A percentile compares a stretch with the other conserved stretches of the same genome.
These are phyloP conservation scores for Yueomyces sp. DNA, from an alignment of 1,139 yeast species.

Conservation along the genomic window DNA sequence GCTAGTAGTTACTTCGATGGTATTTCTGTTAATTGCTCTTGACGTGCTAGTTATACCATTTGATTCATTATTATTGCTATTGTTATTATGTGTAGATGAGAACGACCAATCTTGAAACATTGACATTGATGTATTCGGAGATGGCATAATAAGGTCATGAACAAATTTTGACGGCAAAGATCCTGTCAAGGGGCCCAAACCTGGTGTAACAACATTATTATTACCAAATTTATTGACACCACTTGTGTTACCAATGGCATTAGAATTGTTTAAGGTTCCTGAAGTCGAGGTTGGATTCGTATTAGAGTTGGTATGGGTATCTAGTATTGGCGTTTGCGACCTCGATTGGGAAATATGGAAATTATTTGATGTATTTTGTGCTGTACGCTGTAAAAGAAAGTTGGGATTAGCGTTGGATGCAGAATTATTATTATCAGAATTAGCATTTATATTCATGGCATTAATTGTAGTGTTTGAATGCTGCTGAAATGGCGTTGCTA, in stretches of 20 bases:
- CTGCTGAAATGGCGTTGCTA: constrained; percentile 11
- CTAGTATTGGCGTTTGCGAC: not conserved
- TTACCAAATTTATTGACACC: not conserved
- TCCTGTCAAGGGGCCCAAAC: constrained; percentile 14
- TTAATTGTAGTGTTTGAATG: not conserved
- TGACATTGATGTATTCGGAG: constrained; percentile 18
- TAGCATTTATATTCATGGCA: not conserved
- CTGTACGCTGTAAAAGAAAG: not conserved
- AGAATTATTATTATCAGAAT: constrained; percentile 2
- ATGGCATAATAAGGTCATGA: constrained; percentile 22
- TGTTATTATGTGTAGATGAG: constrained; percentile 4
- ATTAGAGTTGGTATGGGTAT: not conserved
- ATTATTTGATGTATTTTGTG: not conserved
- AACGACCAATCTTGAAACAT: constrained; percentile 25
- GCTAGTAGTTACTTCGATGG: not conserved
- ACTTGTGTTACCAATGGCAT: not conserved
- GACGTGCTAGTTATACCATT: constrained; percentile 1
- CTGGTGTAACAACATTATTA: constrained; percentile 2
- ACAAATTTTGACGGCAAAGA: constrained; percentile 22
- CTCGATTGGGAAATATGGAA: not conserved
- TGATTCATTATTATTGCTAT: constrained; percentile 2
- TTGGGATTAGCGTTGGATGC: not conserved
- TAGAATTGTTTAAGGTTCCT: not conserved
- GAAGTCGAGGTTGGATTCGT: not conserved
- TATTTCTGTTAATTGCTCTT: not conserved